Base-by-base conservation (phyloP, 768 basidiomycete species). In the Mycena albidolilacea region DNA sequence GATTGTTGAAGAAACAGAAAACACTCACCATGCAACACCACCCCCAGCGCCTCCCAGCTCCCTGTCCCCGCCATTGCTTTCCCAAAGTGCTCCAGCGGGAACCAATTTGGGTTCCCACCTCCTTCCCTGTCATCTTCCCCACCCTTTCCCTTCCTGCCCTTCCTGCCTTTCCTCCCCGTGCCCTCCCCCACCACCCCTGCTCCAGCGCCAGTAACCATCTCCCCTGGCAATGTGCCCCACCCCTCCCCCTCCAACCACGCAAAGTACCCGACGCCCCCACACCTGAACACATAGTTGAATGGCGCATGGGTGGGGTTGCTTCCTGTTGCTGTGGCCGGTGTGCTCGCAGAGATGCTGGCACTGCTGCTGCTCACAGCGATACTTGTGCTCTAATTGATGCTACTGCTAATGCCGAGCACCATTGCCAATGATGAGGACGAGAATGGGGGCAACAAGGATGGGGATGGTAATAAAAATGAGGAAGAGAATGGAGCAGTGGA, bases 41-140 rank as follows among this genome's bases (percentile, higher is more conserved):
- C 90, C 19, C 88, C 88, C 19, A 90, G 90, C 2, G 84, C 87
- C 81, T 92, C 93, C 93, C 93, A 94, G 2, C 88, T 88, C 38
- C 85, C 87, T 6, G 93, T 92, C 21, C 91, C 92, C 7, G 86
- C 86, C 93, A 95, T 95, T 4, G 93, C 92, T 68, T 88, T 90
- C 39, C 92, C 93, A 76, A 95, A 94, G 44, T 93, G 84, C 73
- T 90, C 87, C 69, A 94, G 83, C 62, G 92, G 83, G 70, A 87
- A 89, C 23, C 83, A 82, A 75, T 89, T 90, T 54, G 68, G 76
- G 39, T 79, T 79, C 48, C 77, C 38, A 12, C 11, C 7, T 39
- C 81, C 81, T n/a, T 41, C 19, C 5, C n/a, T n/a, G 15, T 35
- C 35, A 10, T 5, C 48, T 15, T 19, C 48, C 5, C 17, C 48